Evolutionary conservation across 768 basidiomycete genomes (phyloP).

Genomic region (Psilocybe cyanescens): DNA sequence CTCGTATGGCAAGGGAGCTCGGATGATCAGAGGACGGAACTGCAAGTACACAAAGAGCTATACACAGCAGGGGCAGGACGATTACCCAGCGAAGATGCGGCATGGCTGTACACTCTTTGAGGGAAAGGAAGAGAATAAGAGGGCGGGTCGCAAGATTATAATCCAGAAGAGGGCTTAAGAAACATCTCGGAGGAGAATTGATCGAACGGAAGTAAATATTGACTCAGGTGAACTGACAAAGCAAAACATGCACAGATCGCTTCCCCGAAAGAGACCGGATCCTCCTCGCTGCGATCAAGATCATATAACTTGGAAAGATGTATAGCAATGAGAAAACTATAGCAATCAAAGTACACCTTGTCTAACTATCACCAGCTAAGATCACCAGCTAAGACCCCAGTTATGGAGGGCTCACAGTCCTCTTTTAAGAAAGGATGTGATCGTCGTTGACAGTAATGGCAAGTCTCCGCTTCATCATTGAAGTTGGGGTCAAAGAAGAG

Average conservation of each 20-base stretch:
- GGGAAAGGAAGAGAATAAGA: constrained; percentile 1
- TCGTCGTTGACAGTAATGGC: no score
- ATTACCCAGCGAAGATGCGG: constrained; percentile 19
- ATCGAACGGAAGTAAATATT: constrained; percentile 19
- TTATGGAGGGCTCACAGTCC: no score
- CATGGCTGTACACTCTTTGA: background rate
- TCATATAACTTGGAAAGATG: background rate
- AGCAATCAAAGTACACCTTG: no score
- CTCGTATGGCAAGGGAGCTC: constrained; percentile 15
- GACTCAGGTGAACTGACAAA: constrained; percentile 33
- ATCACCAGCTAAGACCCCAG: no score
- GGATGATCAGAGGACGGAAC: constrained; percentile 4
- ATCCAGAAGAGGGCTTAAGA: constrained; percentile 8
- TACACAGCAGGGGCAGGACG: constrained; percentile 13
- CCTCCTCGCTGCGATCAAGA: background rate
- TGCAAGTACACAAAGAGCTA: constrained; percentile 11
- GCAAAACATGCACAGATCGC: constrained; percentile 7
- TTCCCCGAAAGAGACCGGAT: constrained; percentile 1
- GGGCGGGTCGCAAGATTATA: constrained; percentile 2
- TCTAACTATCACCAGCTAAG: no score
- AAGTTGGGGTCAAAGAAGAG: no score
- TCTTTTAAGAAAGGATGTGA: no score
- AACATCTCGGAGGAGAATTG: constrained; percentile 16
- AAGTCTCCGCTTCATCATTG: no score
- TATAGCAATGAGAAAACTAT: no score